Percentiles rank a stretch among this genome's conserved stretches.
These are phyloP conservation scores for Hericium coralloides DNA, from an alignment of 768 basidiomycete species.

Conservation along the genomic window DNA sequence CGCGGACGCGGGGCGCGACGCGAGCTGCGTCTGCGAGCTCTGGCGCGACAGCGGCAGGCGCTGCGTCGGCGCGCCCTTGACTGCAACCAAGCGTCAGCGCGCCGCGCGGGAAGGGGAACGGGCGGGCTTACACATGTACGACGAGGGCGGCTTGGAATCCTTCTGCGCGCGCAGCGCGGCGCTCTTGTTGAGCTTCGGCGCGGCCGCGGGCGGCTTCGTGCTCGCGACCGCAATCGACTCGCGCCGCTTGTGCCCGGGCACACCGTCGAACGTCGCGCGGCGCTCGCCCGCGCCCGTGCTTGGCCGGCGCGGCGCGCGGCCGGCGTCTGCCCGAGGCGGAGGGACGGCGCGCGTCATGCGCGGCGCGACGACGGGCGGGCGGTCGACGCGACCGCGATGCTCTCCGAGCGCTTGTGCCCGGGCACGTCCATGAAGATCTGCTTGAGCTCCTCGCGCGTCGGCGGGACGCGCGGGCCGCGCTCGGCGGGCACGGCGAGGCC, in stretches of 20 bases:
- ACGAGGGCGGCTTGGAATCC: background rate
- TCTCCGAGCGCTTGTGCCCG: constrained; percentile 66
- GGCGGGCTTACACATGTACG: constrained; percentile 8
- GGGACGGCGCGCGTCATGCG: constrained; percentile 69
- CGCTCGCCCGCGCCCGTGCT: constrained; percentile 24
- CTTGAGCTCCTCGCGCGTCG: constrained; percentile 51
- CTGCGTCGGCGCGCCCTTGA: background rate
- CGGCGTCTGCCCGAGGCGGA: constrained; percentile 47
- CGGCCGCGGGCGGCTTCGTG: constrained; percentile 31
- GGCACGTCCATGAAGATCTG: constrained; percentile 72
- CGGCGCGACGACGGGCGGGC: constrained; percentile 62
- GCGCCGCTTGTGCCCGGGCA: constrained; percentile 78
- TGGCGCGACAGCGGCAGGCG: constrained; percentile 8
- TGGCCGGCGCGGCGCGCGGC: constrained; percentile 24
- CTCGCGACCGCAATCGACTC: constrained; percentile 66
- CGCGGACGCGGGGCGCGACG: constrained; percentile 2
- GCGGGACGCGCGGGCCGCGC: constrained; percentile 39
- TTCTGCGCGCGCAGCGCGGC: constrained; percentile 28
- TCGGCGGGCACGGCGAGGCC: constrained; percentile 35
- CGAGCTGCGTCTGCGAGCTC: background rate
- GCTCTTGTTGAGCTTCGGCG: constrained; percentile 36
- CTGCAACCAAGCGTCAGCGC: background rate
- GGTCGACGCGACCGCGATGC: constrained; percentile 66
- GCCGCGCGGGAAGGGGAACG: background rate
- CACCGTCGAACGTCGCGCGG: constrained; percentile 53